phyloP scores from a whole-genome alignment of 345 rosid genomes.

The Viola odorata region DNA sequence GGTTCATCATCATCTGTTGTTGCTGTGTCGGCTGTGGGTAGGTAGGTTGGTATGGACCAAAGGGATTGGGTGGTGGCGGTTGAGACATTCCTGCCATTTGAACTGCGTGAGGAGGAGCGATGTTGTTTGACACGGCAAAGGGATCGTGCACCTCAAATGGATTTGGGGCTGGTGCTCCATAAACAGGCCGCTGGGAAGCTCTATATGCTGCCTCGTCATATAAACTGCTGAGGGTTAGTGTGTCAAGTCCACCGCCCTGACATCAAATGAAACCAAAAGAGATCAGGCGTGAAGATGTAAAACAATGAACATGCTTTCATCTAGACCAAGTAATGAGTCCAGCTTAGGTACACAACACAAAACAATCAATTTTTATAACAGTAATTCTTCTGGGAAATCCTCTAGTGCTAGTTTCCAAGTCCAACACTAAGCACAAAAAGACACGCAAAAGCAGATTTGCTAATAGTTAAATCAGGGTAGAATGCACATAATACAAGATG shows the following conservation, averaged over 20 bases:
- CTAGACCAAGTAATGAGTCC: too few relatives aligned
- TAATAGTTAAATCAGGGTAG: not conserved
- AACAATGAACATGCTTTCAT: not conserved
- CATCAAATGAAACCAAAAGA: not conserved
- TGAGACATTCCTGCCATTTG: slow-evolving; percentile 54
- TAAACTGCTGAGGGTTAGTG: slow-evolving; percentile 76
- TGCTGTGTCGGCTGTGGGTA: slow-evolving; percentile 44
- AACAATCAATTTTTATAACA: too few relatives aligned
- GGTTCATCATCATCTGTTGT: slow-evolving; percentile 37
- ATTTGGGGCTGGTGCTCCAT: slow-evolving; percentile 79
- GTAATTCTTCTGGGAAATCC: too few relatives aligned
- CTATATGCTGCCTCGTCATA: slow-evolving; percentile 80
- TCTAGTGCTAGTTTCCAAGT: too few relatives aligned
- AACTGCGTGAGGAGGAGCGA: slow-evolving; percentile 44
- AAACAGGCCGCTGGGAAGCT: slow-evolving; percentile 74
- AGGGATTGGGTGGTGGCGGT: slow-evolving; percentile 59
- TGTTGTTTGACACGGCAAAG: slow-evolving; percentile 44
- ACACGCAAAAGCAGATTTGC: too few relatives aligned
- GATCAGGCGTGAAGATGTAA: not conserved
- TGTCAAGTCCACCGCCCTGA: slow-evolving; percentile 95
- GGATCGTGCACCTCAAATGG: slow-evolving; percentile 88
- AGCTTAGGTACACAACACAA: too few relatives aligned
- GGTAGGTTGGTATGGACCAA: slow-evolving; percentile 51
- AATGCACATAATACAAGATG: not conserved
- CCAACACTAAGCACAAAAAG: too few relatives aligned